Base-by-base conservation (phyloP, 306 rosid species). In the Cucurbita argyrosperma region DNA sequence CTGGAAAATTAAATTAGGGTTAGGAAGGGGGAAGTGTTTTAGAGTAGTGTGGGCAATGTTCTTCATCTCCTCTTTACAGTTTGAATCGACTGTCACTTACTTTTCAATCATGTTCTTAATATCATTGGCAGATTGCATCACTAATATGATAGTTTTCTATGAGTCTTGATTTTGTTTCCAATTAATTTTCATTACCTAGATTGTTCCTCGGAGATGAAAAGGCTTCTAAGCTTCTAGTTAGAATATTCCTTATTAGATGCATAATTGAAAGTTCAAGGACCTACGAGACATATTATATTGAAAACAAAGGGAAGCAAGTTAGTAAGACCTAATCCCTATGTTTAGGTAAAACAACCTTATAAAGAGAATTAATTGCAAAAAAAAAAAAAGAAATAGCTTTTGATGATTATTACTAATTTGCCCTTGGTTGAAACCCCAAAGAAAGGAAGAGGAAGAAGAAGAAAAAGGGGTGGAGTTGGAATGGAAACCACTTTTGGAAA, bases 401-500 rank as follows among this genome's bases (percentile, higher is more conserved):
- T 9, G 0, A 1, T 43, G 1, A 40, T n/a, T 4, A 40, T 64
- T 16, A 64, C 30, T 40, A 39, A 64, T 64, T 64, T 64, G n/a
- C 7, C 72, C 55, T 66, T 66, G 7, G 26, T 45, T 21, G 10
- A 45, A 66, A 19, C 4, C 35, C 72, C 2, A 39, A 9, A 49
- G 76, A 12, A 8, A 37, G n/a, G 30, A 38, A 19, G 5, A 18
- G 16, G 65, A 46, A n/a, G 19, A 14, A 37, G 23, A n/a, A 52
- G 57, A 16, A 7, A 7, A 5, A 15, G 9, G 19, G 15, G 15
- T 26, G 14, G 14, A 59, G 37, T 66, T 37, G 71, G 76, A 77
- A 84, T 84, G 74, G 43, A 74, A 18, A 46, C 19, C 38, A 70
- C 83, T 84, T 69, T 84, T 79, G 77, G 75, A 45, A 79, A 88